phyloP scores from a whole-genome alignment of 208 protist genomes.

The Leishmania gerbilli region DNA sequence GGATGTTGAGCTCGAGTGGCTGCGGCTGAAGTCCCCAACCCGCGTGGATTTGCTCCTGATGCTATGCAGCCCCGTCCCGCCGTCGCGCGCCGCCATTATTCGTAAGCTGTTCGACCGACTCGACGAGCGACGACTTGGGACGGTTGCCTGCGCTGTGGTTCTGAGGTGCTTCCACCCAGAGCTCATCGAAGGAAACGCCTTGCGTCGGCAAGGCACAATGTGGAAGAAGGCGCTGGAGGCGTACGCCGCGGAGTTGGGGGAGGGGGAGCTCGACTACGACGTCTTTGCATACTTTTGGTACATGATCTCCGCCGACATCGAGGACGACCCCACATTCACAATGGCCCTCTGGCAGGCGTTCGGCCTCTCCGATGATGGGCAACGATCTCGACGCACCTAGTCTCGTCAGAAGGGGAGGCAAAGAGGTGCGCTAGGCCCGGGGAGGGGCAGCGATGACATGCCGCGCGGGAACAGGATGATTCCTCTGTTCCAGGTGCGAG shows the following conservation, averaged over 20 bases:
- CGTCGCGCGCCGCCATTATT: constrained; percentile 63
- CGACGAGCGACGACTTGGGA: not conserved
- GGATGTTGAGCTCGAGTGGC: constrained; percentile 76
- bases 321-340: constrained; percentile 81
- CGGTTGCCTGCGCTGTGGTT: constrained; percentile 23
- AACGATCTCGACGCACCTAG: not conserved
- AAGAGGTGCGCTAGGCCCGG: not conserved
- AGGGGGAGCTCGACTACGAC: constrained; percentile 47
- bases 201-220: constrained; percentile 32
- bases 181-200: constrained; percentile 40
- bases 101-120: constrained; percentile 71
- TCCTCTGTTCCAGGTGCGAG: not conserved
- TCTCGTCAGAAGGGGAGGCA: not conserved
- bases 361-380: constrained; percentile 46
- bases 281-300: constrained; percentile 79
- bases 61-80: constrained; percentile 52
- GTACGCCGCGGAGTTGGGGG: constrained; percentile 45
- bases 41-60: constrained; percentile 53
- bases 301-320: constrained; percentile 69
- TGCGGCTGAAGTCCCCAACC: constrained; percentile 63
- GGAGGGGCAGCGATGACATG: not conserved
- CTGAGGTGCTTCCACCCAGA: constrained; percentile 48
- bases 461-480: not conserved
- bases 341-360: constrained; percentile 85
- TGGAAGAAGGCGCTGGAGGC: constrained; percentile 49